Conservation (phyloP, 2,329 filamentous ascomycete species). For the Xylaria sp. region DNA sequence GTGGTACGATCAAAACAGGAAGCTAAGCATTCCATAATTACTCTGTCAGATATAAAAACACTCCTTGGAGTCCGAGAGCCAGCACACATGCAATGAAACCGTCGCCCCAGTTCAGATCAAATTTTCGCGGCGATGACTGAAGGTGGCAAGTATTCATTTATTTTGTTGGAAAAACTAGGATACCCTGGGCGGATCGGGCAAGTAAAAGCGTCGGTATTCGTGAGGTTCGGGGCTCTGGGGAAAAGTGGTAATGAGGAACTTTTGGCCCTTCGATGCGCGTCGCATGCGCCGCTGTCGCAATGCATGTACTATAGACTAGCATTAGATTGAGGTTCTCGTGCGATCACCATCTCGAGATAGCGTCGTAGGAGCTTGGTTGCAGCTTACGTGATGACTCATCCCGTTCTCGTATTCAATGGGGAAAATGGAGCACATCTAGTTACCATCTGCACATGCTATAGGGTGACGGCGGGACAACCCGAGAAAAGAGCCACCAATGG, state of each 20-base stretch:
- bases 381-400: constrained; percentile 19
- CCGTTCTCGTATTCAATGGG: constrained; percentile 22
- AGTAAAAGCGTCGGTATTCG: too few relatives aligned
- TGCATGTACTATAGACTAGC: neutral
- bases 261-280: neutral
- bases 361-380: neutral
- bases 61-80: neutral
- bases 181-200: neutral
- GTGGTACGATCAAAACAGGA: neutral
- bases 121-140: neutral
- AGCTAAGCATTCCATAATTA: neutral
- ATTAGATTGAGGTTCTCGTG: constrained; percentile 4
- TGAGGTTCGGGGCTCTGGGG: too few relatives aligned
- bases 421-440: neutral
- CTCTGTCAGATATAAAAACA: neutral
- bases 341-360: neutral
- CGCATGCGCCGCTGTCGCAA: neutral
- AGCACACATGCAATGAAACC: neutral
- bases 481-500: neutral
- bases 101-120: neutral
- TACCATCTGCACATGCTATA: neutral
- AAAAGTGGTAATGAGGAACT: neutral
- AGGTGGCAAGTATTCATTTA: neutral
- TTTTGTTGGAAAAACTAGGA: neutral
- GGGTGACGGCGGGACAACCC: constrained; percentile 1